Conservation (phyloP, 768 basidiomycete genomes). For the Pulveroboletus sp. region DNA sequence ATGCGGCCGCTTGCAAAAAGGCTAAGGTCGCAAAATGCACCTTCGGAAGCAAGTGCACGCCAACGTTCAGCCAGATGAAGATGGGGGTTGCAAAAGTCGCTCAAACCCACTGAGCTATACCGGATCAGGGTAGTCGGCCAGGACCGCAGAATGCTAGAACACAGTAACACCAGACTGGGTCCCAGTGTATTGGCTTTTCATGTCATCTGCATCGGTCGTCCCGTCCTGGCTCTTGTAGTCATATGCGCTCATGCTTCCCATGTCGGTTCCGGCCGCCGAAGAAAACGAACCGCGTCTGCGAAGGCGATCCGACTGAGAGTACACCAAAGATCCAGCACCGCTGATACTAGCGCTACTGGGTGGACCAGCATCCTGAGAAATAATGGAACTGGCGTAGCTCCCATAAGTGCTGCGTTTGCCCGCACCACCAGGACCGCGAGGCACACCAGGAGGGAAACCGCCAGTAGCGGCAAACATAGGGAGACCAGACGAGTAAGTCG, state of each 20-base stretch:
- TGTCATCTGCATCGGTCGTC: constrained; percentile 73
- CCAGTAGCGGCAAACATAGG: constrained; percentile 77
- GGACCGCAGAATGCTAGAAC: constrained; percentile 46
- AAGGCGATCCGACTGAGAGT: constrained; percentile 88
- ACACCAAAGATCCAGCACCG: constrained; percentile 64
- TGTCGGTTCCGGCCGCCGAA: constrained; percentile 70
- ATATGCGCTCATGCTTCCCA: constrained; percentile 73
- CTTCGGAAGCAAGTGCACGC: constrained; percentile 6
- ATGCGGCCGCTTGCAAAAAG: constrained; percentile 16
- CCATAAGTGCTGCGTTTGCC: constrained; percentile 75
- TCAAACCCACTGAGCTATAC: constrained; percentile 14
- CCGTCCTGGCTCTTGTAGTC: constrained; percentile 93
- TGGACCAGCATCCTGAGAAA: constrained; percentile 86
- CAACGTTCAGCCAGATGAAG: constrained; percentile 6
- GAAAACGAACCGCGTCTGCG: constrained; percentile 75
- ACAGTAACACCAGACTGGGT: constrained; percentile 86
- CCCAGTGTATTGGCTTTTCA: constrained; percentile 85
- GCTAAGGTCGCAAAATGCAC: constrained; percentile 9
- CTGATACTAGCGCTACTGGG: constrained; percentile 57
- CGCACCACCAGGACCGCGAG: constrained; percentile 56
- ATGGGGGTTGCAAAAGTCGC: constrained; percentile 6
- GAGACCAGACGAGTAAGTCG: constrained; percentile 89
- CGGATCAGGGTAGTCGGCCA: constrained; percentile 3
- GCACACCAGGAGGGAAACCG: constrained; percentile 66
- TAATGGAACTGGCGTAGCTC: constrained; percentile 86